Evolutionary conservation across 805 yeast species (phyloP).

Genomic region (Clavispora phyllophila): DNA sequence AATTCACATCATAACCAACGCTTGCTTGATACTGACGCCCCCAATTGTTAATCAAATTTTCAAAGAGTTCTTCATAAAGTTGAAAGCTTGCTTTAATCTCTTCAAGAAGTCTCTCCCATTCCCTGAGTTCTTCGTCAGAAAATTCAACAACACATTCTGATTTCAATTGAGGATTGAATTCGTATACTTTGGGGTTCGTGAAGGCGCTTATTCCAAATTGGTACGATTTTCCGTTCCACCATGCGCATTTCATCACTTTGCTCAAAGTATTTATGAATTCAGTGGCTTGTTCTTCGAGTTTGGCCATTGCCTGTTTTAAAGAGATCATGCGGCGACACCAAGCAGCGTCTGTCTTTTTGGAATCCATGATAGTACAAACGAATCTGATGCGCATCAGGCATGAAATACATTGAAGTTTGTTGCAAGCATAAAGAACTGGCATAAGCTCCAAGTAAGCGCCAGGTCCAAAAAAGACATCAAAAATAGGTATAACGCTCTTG

Average conservation of each 20-base stretch:
- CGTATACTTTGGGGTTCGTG: background rate
- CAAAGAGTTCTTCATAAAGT: background rate
- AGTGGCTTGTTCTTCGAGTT: background rate
- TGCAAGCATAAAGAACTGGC: background rate
- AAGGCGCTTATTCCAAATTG: background rate
- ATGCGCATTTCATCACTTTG: background rate
- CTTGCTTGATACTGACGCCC: background rate
- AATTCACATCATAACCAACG: background rate
- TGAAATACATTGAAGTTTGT: background rate
- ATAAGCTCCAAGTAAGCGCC: background rate
- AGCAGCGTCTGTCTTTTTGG: background rate
- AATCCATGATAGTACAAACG: background rate
- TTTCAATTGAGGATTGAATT: background rate
- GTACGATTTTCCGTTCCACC: background rate
- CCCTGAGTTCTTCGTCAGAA: background rate
- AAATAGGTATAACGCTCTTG: background rate
- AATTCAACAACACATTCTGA: background rate
- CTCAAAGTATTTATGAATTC: background rate
- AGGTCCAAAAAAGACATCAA: background rate
- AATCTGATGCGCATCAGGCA: background rate
- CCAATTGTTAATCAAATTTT: background rate
- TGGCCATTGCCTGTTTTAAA: background rate
- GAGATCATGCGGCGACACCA: background rate
- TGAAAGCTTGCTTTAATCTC: background rate
- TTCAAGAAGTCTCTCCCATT: background rate